A percentile compares a stretch with the other conserved stretches of the same genome.
phyloP scores from a whole-genome alignment of 2,329 filamentous ascomycete genomes.

The Dryadomyces sulphureus region DNA sequence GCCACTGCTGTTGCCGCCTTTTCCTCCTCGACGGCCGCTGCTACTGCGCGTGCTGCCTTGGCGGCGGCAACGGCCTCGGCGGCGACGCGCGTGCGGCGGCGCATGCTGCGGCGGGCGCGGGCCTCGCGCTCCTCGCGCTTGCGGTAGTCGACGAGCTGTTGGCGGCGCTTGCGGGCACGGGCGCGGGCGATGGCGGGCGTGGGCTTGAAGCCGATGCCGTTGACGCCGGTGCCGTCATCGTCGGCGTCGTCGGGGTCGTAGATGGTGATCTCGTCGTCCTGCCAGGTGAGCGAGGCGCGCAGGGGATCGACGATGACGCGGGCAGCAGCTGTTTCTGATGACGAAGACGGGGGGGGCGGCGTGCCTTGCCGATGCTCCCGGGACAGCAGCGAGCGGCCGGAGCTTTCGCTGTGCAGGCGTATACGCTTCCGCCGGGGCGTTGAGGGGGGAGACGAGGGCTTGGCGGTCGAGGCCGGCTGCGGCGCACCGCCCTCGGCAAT shows the following conservation, averaged over 20 bases:
- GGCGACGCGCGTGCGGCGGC: constrained; percentile 19
- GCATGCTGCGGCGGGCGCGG: constrained; percentile 37
- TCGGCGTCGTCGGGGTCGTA: constrained; percentile 50
- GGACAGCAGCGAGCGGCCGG: not conserved
- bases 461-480: not conserved
- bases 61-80: not conserved
- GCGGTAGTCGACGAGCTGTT: constrained; percentile 48
- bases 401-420: not conserved
- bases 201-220: constrained; percentile 52
- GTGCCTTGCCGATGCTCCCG: not conserved
- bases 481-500: constrained; percentile 14
- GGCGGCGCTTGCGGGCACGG: constrained; percentile 38
- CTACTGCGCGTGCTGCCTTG: not conserved
- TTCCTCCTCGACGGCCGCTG: no score
- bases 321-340: not conserved
- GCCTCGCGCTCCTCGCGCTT: constrained; percentile 47
- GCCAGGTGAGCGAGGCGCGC: constrained; percentile 49
- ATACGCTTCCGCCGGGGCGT: constrained; percentile 5
- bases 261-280: constrained; percentile 52
- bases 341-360: not conserved
- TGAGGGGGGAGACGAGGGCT: not conserved
- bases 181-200: constrained; percentile 45
- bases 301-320: constrained; percentile 31
- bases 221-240: constrained; percentile 52
- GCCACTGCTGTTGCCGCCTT: no score